Evolutionary conservation across 2,329 filamentous ascomycete species (phyloP), one percentile per base, ranked within the genome.

Genomic region (Fusarium luffae): DNA sequence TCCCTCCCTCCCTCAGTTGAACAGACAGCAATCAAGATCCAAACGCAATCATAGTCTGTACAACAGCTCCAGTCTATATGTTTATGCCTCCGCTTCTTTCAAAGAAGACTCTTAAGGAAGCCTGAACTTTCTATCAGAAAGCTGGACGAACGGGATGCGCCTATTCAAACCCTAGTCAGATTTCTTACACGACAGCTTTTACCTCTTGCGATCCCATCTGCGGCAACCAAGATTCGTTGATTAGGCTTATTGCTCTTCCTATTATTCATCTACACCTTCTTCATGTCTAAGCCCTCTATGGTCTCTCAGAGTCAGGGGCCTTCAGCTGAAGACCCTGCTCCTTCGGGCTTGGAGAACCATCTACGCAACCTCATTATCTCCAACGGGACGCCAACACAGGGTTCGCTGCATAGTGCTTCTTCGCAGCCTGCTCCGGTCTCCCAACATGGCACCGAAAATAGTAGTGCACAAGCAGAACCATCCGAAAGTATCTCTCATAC

Each of bases 331-430:
- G 58, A 49, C 21, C 37, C 68, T 28, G 49, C 37, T 18, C 40
- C 67, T 18, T 30, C 68, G 8, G 81, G 66, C 41, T 79, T 90
- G 10, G 89, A 92, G 74, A 82, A 86, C 51, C 86, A 85, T 55
- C 79, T 92, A 41, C 85, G 88, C 47, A 83, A 81, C 63, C 84
- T 92, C 77, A 90, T 90, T 30, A 80, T 92, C 51, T 84, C 81
- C 66, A 87, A 88, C 74, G 79, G 81, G 50, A 78, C 77, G 62
- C 60, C 74, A 40, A 42, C 44, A 27, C 48, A 62, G 41, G 28
- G 55, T n/a, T 32, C 69, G 28, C 57, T 59, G 40, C 41, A 44
- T 25, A 61, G n/a, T 62, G 28, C 25, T 16, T 47, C 70, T 57
- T 21, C 37, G 7, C 65, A 30, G 25, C 18, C 49, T 48, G 6